A percentile compares a stretch with the other conserved stretches of the same genome.
Conservation (phyloP, 2,329 filamentous ascomycete genomes). For the Diaporthe australafricana region DNA sequence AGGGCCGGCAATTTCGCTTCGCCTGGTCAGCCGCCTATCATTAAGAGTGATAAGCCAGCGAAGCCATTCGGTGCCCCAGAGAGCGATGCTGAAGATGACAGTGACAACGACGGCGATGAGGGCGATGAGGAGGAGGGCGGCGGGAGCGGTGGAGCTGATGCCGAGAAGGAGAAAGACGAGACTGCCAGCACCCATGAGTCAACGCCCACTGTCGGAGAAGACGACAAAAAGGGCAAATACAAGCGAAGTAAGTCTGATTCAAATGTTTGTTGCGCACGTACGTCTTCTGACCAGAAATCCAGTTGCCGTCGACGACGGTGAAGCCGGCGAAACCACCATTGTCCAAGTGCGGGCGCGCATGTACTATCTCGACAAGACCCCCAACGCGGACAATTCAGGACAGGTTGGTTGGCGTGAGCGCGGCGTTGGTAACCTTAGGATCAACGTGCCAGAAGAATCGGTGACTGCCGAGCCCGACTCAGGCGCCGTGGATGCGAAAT, state of each 20-base stretch:
- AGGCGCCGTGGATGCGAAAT: conserved; percentile 60
- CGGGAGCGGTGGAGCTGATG: conserved; percentile 44
- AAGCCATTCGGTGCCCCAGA: conserved; percentile 84
- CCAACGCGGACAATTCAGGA: conserved; percentile 44
- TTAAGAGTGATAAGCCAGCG: conserved; percentile 69
- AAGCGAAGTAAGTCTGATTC: conserved; percentile 72
- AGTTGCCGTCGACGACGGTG: conserved; percentile 85
- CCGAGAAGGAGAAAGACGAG: conserved; percentile 56
- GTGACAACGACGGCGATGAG: conserved; percentile 59
- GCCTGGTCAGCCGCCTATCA: conserved; percentile 57
- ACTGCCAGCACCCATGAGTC: conserved; percentile 63
- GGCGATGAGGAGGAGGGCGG: conserved; percentile 57
- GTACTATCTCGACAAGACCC: conserved; percentile 76
- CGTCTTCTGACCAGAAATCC: conserved; percentile 29
- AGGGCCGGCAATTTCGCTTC: conserved; percentile 78
- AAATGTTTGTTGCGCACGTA: background rate
- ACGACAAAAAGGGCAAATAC: conserved; percentile 74
- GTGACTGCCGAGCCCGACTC: conserved; percentile 64
- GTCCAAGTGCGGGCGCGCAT: conserved; percentile 85
- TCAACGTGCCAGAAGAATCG: conserved; percentile 77
- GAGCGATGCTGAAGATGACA: conserved; percentile 68
- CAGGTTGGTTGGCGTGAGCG: conserved; percentile 88
- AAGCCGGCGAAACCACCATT: conserved; percentile 82
- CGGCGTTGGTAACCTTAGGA: conserved; percentile 83
- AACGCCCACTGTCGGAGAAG: conserved; percentile 59